Evolutionary conservation across 257 asterid genomes (phyloP).

Genomic region (Nicotiana tabacum): DNA sequence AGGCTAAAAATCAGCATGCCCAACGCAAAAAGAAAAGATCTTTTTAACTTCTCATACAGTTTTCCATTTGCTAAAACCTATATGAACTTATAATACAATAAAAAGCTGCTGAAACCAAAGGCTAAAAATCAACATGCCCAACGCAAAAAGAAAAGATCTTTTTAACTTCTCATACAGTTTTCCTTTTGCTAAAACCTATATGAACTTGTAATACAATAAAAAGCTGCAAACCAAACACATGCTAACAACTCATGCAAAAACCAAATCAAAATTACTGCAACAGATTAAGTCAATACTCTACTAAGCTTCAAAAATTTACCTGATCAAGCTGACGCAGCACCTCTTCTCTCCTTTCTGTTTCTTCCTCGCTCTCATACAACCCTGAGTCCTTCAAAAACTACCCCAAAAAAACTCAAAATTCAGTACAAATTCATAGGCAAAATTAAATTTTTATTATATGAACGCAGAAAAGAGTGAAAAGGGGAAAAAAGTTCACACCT

Average conservation of each 20-base stretch:
- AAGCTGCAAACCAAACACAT: neutral
- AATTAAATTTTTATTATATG: neutral
- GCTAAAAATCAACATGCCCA: neutral
- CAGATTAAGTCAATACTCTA: neutral
- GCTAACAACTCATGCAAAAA: neutral
- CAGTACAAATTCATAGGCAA: neutral
- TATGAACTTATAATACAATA: neutral
- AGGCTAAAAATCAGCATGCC: neutral
- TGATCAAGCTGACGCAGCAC: conserved; percentile 14
- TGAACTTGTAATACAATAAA: neutral
- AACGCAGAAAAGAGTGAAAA: neutral
- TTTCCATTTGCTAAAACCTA: neutral
- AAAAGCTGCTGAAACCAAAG: neutral
- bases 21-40: neutral
- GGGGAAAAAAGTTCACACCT: neutral
- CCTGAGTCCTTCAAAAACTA: conserved; percentile 16
- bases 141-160: neutral
- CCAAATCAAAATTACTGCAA: neutral
- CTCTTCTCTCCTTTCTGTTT: conserved; percentile 16
- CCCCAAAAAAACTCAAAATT: neutral
- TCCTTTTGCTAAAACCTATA: neutral
- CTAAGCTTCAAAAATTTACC: neutral
- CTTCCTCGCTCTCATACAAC: conserved; percentile 18
- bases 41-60: neutral
- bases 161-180: neutral